phyloP scores from a whole-genome alignment of 768 basidiomycete genomes.

The Termitomyces titanicus region DNA sequence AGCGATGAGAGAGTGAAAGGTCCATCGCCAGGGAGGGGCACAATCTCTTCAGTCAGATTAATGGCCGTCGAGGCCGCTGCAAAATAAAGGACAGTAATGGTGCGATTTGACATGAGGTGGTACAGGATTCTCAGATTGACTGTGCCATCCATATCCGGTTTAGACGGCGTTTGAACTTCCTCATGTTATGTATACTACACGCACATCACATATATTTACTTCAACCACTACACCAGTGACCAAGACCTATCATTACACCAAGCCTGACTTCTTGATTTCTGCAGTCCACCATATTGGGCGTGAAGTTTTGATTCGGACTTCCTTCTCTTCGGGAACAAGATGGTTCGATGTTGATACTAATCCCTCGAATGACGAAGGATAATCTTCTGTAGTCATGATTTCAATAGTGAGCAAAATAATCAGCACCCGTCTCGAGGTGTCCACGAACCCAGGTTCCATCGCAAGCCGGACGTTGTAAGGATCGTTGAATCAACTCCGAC shows the following conservation, averaged over 20 bases:
- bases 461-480: conserved; percentile 79
- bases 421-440: background rate
- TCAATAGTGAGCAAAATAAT: background rate
- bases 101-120: conserved; percentile 22
- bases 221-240: too few species aligned
- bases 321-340: conserved; percentile 58
- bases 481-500: conserved; percentile 76
- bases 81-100: conserved; percentile 51
- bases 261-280: conserved; percentile 46
- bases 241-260: conserved; percentile 10
- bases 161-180: too few species aligned
- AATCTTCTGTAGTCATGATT: conserved; percentile 38
- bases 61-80: conserved; percentile 69
- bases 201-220: too few species aligned
- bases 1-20: conserved; percentile 51
- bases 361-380: conserved; percentile 77
- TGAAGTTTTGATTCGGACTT: conserved; percentile 73
- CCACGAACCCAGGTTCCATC: conserved; percentile 82
- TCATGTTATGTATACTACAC: too few species aligned
- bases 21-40: conserved; percentile 41
- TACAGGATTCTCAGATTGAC: too few species aligned
- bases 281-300: conserved; percentile 90
- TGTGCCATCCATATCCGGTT: too few species aligned
- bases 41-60: conserved; percentile 48
- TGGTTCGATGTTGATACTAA: conserved; percentile 94